A percentile compares a stretch with the other conserved stretches of the same genome.
These are phyloP conservation scores for Pelargonium nanum DNA, from an alignment of 345 rosid species.

Conservation along the genomic window DNA sequence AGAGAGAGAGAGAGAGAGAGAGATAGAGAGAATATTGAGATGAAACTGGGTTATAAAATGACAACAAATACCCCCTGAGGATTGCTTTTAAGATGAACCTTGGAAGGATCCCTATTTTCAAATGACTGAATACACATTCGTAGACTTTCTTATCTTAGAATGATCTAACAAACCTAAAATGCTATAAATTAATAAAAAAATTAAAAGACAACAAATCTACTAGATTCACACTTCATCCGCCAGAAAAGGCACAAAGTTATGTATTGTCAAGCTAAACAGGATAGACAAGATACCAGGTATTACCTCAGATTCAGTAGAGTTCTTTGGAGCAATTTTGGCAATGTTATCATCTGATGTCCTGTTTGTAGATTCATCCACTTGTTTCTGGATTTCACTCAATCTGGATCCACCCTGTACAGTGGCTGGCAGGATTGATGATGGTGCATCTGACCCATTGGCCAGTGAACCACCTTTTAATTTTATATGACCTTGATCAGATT, in stretches of 20 bases:
- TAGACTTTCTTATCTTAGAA: background rate
- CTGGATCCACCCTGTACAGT: slow-evolving; percentile 33
- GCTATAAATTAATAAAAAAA: too few relatives aligned
- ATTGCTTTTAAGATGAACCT: background rate
- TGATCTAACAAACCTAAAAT: background rate
- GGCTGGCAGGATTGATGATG: slow-evolving; percentile 22
- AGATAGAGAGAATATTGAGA: too few relatives aligned
- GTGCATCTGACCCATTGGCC: slow-evolving; percentile 45
- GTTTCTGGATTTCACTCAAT: slow-evolving; percentile 43
- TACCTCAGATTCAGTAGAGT: slow-evolving; percentile 68
- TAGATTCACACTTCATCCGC: background rate
- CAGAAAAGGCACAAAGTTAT: background rate
- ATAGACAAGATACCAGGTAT: slow-evolving; percentile 4
- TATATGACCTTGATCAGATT: slow-evolving; percentile 51
- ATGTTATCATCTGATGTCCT: slow-evolving; percentile 39
- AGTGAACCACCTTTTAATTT: slow-evolving; percentile 46
- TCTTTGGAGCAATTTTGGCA: slow-evolving; percentile 36
- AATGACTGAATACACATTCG: background rate
- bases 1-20: too few relatives aligned
- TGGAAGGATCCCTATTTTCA: background rate
- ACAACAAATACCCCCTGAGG: background rate
- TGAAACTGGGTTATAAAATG: background rate
- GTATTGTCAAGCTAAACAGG: background rate
- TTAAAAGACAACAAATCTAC: background rate
- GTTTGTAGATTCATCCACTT: slow-evolving; percentile 35